Conservation (phyloP, 2,329 filamentous ascomycete genomes). For the Ceratocystis smalleyi region DNA sequence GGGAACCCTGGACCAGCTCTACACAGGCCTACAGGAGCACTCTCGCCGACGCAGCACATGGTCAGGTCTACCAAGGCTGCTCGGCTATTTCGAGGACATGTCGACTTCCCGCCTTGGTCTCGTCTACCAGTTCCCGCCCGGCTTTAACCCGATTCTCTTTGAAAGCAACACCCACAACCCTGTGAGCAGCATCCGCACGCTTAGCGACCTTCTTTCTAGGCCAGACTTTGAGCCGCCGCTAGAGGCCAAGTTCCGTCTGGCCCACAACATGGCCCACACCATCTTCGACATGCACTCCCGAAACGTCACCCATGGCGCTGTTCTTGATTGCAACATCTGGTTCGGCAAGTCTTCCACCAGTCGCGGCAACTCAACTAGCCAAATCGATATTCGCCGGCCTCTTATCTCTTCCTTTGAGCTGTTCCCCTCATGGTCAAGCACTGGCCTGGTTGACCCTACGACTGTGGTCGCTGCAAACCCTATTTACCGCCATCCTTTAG, state of each 20-base stretch:
- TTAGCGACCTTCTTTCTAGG: conserved; percentile 37
- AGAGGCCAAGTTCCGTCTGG: conserved; percentile 62
- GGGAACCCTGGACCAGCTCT: conserved; percentile 48
- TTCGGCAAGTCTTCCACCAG: conserved; percentile 40
- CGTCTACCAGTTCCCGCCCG: conserved; percentile 56
- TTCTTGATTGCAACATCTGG: conserved; percentile 50
- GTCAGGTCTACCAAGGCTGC: conserved; percentile 44
- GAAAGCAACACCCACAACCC: conserved; percentile 26
- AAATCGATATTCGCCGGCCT: conserved; percentile 50
- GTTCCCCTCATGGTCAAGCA: conserved; percentile 32
- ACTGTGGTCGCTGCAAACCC: conserved; percentile 21
- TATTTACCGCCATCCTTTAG: conserved; percentile 52
- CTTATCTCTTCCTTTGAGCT: conserved; percentile 60
- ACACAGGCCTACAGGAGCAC: conserved; percentile 35
- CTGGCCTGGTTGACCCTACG: conserved; percentile 22
- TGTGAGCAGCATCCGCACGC: conserved; percentile 38
- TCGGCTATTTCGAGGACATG: conserved; percentile 62
- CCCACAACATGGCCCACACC: conserved; percentile 55
- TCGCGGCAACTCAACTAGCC: conserved; percentile 28
- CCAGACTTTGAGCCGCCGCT: conserved; percentile 47
- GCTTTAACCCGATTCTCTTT: conserved; percentile 28
- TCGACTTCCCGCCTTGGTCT: conserved; percentile 55
- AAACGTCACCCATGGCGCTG: conserved; percentile 54
- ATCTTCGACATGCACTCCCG: conserved; percentile 58
- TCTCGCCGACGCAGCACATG: conserved; percentile 31